Conservation (phyloP, 108 stramenopile species). For the Pseudonitzschia delicatissima region DNA sequence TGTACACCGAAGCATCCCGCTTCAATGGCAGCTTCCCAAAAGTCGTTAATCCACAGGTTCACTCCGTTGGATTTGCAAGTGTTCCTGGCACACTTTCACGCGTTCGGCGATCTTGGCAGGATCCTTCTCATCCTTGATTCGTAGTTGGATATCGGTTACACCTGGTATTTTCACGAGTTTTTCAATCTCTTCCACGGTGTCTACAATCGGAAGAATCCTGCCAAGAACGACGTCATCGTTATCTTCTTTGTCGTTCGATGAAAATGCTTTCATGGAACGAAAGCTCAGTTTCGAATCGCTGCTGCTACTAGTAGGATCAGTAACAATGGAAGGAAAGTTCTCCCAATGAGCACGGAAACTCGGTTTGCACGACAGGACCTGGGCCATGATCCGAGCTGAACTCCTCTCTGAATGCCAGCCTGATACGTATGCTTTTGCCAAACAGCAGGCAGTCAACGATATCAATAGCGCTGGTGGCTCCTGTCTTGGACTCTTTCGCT, state of each 20-base stretch:
- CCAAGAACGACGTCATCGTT: slow-evolving; percentile 42
- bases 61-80: slow-evolving; percentile 58
- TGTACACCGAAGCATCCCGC: slow-evolving; percentile 88
- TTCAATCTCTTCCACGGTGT: slow-evolving; percentile 68
- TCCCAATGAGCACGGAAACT: slow-evolving; percentile 60
- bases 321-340: slow-evolving; percentile 60
- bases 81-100: slow-evolving; percentile 47
- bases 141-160: slow-evolving; percentile 75
- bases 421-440: slow-evolving; percentile 87
- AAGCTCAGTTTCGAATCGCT: slow-evolving; percentile 18
- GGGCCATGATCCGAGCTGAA: slow-evolving; percentile 78
- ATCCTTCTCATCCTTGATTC: slow-evolving; percentile 75
- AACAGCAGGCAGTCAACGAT: slow-evolving; percentile 71
- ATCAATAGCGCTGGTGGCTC: slow-evolving; percentile 60
- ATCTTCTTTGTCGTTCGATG: slow-evolving; percentile 7
- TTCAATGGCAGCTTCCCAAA: slow-evolving; percentile 78
- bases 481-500: slow-evolving; percentile 17
- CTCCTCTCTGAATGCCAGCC: slow-evolving; percentile 65
- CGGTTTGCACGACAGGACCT: slow-evolving; percentile 80
- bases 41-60: slow-evolving; percentile 92
- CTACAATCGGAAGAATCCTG: slow-evolving; percentile 77
- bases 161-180: slow-evolving; percentile 38
- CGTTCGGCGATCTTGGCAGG: slow-evolving; percentile 41
- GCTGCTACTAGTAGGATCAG: slow-evolving; percentile 21
- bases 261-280: slow-evolving; percentile 35